phyloP scores from a whole-genome alignment of 257 asterid species.

The Ligustrum vulgare region DNA sequence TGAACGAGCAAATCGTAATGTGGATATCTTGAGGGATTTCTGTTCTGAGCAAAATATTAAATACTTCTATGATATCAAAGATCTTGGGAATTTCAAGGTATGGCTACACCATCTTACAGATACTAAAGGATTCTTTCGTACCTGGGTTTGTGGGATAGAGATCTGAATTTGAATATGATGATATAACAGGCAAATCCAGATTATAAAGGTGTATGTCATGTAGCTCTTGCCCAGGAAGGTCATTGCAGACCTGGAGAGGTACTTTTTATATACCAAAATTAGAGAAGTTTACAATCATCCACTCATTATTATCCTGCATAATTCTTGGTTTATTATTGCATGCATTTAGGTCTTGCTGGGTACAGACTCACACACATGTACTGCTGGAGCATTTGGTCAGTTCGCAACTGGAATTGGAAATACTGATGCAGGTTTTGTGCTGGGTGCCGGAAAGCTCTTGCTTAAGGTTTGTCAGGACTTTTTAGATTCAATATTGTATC shows the following conservation, averaged over 20 bases:
- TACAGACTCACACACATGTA: slow-evolving; percentile 93
- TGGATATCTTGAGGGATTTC: slow-evolving; percentile 92
- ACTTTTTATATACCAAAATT: slow-evolving; percentile 5
- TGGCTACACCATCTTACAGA: slow-evolving; percentile 6
- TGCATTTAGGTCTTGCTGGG: slow-evolving; percentile 75
- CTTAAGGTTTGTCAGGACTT: slow-evolving; percentile 62
- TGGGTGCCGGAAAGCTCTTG: slow-evolving; percentile 95
- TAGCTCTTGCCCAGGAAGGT: slow-evolving; percentile 99
- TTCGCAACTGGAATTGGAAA: slow-evolving; percentile 94
- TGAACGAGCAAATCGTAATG: slow-evolving; percentile 93
- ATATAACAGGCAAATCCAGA: slow-evolving; percentile 85
- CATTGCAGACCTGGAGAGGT: slow-evolving; percentile 99
- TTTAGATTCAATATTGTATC: slow-evolving; percentile 2
- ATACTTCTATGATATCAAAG: slow-evolving; percentile 92
- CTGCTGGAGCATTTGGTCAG: slow-evolving; percentile 99
- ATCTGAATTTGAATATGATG: slow-evolving; percentile 10
- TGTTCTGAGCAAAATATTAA: slow-evolving; percentile 83
- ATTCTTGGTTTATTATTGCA: slow-evolving; percentile 7
- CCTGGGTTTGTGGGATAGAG: slow-evolving; percentile 7
- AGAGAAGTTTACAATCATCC: background rate
- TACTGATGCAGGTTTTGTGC: slow-evolving; percentile 94
- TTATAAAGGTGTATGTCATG: slow-evolving; percentile 97
- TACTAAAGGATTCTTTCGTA: slow-evolving; percentile 1
- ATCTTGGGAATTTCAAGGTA: slow-evolving; percentile 87
- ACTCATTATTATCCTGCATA: background rate